Conservation (phyloP, 257 asterid species). For the Nicotiana sylvestris region DNA sequence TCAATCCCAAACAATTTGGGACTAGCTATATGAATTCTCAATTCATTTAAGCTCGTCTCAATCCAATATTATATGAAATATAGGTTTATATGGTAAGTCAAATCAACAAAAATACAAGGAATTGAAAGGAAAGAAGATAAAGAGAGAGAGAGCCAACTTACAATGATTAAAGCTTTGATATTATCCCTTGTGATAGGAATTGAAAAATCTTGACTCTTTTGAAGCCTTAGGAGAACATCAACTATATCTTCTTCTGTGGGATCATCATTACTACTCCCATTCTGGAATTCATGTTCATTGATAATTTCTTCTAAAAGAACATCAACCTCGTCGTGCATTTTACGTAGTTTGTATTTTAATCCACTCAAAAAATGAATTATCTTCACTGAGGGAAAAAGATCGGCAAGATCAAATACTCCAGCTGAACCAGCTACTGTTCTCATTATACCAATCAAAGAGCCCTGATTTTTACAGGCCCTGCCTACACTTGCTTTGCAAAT, state of each 20-base stretch:
- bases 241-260: conserved; percentile 18
- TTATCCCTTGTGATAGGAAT: conserved; percentile 21
- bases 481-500: conserved; percentile 19
- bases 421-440: neutral
- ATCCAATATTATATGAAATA: too few relatives aligned
- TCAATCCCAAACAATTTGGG: too few relatives aligned
- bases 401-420: conserved; percentile 14
- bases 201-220: conserved; percentile 10
- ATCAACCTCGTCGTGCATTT: conserved; percentile 14
- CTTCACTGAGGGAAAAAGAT: conserved; percentile 7
- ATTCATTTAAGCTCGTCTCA: too few relatives aligned
- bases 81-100: too few relatives aligned
- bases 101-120: too few relatives aligned
- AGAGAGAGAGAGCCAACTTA: neutral
- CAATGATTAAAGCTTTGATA: conserved; percentile 23
- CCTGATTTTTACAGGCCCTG: neutral
- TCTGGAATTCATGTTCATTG: conserved; percentile 12
- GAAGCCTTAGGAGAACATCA: conserved; percentile 22
- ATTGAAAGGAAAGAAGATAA: neutral
- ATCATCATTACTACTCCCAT: neutral
- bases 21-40: too few relatives aligned
- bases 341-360: conserved; percentile 3
- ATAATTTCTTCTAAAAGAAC: conserved; percentile 8
- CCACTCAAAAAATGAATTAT: neutral
- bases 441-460: neutral